Conservation (phyloP, 257 asterid species). For the Euphrasia confusa region DNA sequence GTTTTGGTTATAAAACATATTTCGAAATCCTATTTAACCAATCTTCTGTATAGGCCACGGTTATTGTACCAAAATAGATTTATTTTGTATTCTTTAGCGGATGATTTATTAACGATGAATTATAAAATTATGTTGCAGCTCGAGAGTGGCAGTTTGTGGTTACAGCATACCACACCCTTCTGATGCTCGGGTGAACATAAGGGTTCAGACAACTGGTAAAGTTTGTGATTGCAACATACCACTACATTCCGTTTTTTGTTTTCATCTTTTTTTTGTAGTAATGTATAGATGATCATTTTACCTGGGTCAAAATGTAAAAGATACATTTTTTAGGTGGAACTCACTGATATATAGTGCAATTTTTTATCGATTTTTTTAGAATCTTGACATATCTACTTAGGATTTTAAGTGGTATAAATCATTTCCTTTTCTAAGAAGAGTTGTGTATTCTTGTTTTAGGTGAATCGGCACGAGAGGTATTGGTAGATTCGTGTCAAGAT, state of each 20-base stretch:
- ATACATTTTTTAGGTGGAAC: neutral
- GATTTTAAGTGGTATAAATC: neutral
- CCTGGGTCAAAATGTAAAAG: too few relatives aligned
- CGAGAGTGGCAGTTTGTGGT: slow-evolving; percentile 74
- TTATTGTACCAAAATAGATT: too few relatives aligned
- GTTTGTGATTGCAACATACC: too few relatives aligned
- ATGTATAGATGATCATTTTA: neutral
- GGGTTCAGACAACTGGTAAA: slow-evolving; percentile 93
- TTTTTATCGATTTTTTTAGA: neutral
- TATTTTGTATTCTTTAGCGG: neutral
- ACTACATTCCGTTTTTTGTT: too few relatives aligned
- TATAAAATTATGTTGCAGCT: slow-evolving; percentile 45
- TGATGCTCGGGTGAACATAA: slow-evolving; percentile 80
- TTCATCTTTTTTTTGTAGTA: neutral
- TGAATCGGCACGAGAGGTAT: slow-evolving; percentile 73
- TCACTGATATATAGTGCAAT: neutral
- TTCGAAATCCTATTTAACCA: too few relatives aligned
- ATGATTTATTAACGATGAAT: neutral
- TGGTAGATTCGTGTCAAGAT: slow-evolving; percentile 81
- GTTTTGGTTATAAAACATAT: too few relatives aligned
- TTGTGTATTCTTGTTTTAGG: slow-evolving; percentile 40
- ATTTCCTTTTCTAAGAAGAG: neutral
- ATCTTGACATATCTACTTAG: neutral
- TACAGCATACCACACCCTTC: slow-evolving; percentile 98
- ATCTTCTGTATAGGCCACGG: too few relatives aligned